A percentile compares a stretch with the other conserved stretches of the same genome.
phyloP scores from a whole-genome alignment of 257 asterid genomes.

The Salvia hispanica region DNA sequence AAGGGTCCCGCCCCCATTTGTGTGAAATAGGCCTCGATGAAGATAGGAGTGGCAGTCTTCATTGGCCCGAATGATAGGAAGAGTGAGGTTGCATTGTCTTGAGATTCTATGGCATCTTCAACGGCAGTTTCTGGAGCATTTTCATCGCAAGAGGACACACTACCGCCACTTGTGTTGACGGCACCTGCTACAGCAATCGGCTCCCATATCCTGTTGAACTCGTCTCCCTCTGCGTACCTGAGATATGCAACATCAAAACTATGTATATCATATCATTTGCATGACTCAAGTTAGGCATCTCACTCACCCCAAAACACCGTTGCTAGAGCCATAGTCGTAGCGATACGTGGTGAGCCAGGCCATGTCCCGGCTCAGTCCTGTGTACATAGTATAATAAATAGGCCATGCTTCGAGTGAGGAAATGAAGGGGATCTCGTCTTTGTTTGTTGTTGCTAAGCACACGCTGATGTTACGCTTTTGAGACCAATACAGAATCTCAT shows the following conservation, averaged over 20 bases:
- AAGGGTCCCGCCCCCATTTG: neutral
- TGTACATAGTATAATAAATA: slow-evolving; percentile 13
- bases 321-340: slow-evolving; percentile 23
- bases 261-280: neutral
- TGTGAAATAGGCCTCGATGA: slow-evolving; percentile 31
- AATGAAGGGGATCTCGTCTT: slow-evolving; percentile 24
- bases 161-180: slow-evolving; percentile 17
- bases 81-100: neutral
- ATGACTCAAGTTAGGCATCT: neutral
- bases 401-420: slow-evolving; percentile 31
- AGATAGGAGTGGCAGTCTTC: neutral
- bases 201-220: slow-evolving; percentile 28
- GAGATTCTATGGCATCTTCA: slow-evolving; percentile 22
- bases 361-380: slow-evolving; percentile 12
- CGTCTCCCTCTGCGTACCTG: neutral
- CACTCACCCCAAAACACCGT: slow-evolving; percentile 23
- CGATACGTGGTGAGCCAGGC: slow-evolving; percentile 30
- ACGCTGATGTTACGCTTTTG: slow-evolving; percentile 12
- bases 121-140: slow-evolving; percentile 10
- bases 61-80: neutral
- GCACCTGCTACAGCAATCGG: neutral
- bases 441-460: slow-evolving; percentile 26
- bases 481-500: slow-evolving; percentile 28
- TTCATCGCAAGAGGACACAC: neutral
- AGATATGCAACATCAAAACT: no score